Conservation (phyloP, 1,284 basidiomycete genomes). For the Tranzscheliella williamsii region DNA sequence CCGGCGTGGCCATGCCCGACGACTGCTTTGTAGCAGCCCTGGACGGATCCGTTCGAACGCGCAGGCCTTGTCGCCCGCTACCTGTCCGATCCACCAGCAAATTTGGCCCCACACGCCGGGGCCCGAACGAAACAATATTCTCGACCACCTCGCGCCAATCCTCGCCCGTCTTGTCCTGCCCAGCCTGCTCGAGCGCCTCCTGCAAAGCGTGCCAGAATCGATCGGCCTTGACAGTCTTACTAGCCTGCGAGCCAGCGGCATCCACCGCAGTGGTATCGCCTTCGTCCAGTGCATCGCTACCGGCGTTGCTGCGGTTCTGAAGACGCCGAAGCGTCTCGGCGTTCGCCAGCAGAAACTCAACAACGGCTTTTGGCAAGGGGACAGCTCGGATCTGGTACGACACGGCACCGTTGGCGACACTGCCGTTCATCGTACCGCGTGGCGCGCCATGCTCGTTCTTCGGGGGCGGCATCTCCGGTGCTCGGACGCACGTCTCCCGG, state of each 20-base stretch:
- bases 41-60: slow-evolving; percentile 23
- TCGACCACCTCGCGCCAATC: slow-evolving; percentile 80
- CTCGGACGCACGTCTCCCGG: slow-evolving; percentile 81
- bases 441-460: slow-evolving; percentile 74
- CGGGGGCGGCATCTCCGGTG: slow-evolving; percentile 78
- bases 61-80: slow-evolving; percentile 6
- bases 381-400: slow-evolving; percentile 80
- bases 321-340: slow-evolving; percentile 63
- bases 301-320: slow-evolving; percentile 38
- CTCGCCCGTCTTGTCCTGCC: slow-evolving; percentile 68
- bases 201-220: slow-evolving; percentile 79
- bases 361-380: slow-evolving; percentile 74
- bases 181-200: slow-evolving; percentile 65
- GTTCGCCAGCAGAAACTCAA: slow-evolving; percentile 78
- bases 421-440: slow-evolving; percentile 78
- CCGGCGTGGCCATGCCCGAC: slow-evolving; percentile 24
- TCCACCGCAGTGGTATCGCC: slow-evolving; percentile 18
- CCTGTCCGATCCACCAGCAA: slow-evolving; percentile 72
- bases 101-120: slow-evolving; percentile 82
- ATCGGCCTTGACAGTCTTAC: slow-evolving; percentile 58
- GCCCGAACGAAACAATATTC: slow-evolving; percentile 87
- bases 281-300: slow-evolving; percentile 16
- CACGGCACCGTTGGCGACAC: slow-evolving; percentile 73
- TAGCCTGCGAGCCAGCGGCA: slow-evolving; percentile 21
- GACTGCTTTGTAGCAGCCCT: slow-evolving; percentile 10